A percentile compares a stretch with the other conserved stretches of the same genome.
These are phyloP conservation scores for Talaromyces sp. DNA, from an alignment of 2,329 filamentous ascomycete species.

Conservation along the genomic window DNA sequence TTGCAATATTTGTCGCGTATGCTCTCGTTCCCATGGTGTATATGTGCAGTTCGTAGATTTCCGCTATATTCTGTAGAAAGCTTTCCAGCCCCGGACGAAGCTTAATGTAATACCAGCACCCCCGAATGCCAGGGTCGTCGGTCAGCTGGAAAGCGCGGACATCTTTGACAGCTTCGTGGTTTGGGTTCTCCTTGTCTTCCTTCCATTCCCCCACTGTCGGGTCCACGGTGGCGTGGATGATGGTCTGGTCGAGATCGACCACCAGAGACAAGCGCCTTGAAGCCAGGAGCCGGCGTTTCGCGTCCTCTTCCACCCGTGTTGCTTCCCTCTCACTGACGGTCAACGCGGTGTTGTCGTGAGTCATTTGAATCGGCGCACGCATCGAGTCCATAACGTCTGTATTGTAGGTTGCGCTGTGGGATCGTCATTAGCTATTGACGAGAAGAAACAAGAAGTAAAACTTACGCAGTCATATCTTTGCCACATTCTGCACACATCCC, in stretches of 20 bases:
- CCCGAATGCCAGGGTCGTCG: slow-evolving; percentile 71
- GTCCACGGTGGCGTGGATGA: slow-evolving; percentile 96
- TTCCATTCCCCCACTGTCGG: slow-evolving; percentile 96
- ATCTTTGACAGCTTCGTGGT: slow-evolving; percentile 83
- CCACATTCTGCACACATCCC: slow-evolving; percentile 90
- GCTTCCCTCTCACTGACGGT: slow-evolving; percentile 82
- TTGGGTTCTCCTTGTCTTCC: slow-evolving; percentile 79
- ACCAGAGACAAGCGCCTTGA: slow-evolving; percentile 85
- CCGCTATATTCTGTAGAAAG: slow-evolving; percentile 72
- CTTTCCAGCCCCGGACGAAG: slow-evolving; percentile 78
- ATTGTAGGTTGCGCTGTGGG: slow-evolving; percentile 64
- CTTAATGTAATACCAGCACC: slow-evolving; percentile 98
- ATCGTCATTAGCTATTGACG: not conserved
- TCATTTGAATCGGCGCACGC: slow-evolving; percentile 90
- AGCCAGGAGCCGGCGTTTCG: slow-evolving; percentile 74
- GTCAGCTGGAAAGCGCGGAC: slow-evolving; percentile 82
- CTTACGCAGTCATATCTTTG: slow-evolving; percentile 85
- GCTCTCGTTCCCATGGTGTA: slow-evolving; percentile 98
- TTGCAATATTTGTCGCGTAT: slow-evolving; percentile 88
- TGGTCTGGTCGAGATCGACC: slow-evolving; percentile 95
- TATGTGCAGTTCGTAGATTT: slow-evolving; percentile 89
- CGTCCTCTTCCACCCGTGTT: slow-evolving; percentile 73
- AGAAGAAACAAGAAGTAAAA: not conserved
- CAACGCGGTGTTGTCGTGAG: slow-evolving; percentile 82
- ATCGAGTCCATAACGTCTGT: slow-evolving; percentile 72